These are phyloP conservation scores for Salvia sclarea DNA, from an alignment of 305 asterid species.

Conservation along the genomic window DNA sequence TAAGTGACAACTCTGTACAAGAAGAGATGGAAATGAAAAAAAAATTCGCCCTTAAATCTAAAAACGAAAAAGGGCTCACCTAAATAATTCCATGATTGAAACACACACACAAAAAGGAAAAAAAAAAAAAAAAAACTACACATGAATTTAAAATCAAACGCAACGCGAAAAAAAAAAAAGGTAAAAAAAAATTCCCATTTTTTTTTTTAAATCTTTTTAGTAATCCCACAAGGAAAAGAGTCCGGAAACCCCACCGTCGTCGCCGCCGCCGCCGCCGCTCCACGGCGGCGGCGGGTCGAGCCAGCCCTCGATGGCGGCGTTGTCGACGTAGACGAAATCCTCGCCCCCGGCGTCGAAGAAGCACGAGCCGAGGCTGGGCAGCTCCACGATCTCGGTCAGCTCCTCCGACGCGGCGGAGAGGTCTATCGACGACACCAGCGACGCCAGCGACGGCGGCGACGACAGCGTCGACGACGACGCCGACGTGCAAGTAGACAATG, in stretches of 20 bases:
- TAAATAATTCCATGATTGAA: slow-evolving; percentile 7
- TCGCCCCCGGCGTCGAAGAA: slow-evolving; percentile 44
- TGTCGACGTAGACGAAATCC: slow-evolving; percentile 53
- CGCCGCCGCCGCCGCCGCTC: slow-evolving; percentile 36
- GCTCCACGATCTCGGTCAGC: slow-evolving; percentile 65
- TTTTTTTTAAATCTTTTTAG: slow-evolving; percentile 10
- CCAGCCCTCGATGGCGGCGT: slow-evolving; percentile 49
- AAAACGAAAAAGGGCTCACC: slow-evolving; percentile 32
- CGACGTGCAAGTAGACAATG: slow-evolving; percentile 28
- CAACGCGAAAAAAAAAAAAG: neutral
- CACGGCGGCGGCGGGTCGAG: slow-evolving; percentile 47
- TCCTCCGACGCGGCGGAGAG: slow-evolving; percentile 55
- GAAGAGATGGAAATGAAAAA: neutral
- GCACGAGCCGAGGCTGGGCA: slow-evolving; percentile 60
- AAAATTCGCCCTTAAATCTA: slow-evolving; percentile 40
- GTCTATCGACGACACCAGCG: slow-evolving; percentile 45
- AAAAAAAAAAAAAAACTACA: slow-evolving; percentile 20
- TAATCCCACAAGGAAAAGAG: slow-evolving; percentile 51
- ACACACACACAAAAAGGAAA: neutral
- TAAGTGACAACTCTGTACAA: slow-evolving; percentile 46
- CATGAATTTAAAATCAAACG: slow-evolving; percentile 5
- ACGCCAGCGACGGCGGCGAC: slow-evolving; percentile 41
- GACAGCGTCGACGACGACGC: slow-evolving; percentile 20
- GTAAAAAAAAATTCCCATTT: neutral
- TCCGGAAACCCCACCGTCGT: slow-evolving; percentile 44